Conservation (phyloP, 257 asterid genomes). For the Prunella vulgaris region DNA sequence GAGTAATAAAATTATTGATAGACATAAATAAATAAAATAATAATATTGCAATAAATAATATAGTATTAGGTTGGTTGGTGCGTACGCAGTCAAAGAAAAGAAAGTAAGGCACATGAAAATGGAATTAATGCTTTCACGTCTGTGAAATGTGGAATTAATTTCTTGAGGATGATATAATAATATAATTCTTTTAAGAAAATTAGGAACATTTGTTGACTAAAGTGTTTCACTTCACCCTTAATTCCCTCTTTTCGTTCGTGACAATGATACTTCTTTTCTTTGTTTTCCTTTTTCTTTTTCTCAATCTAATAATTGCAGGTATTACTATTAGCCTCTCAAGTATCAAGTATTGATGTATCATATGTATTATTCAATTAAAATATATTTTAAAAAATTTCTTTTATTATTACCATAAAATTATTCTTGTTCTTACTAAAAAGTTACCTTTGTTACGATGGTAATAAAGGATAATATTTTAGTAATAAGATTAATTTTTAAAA, state of each 20-base stretch:
- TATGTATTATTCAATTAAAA: too few species aligned
- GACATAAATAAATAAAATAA: neutral
- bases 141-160: neutral
- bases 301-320: neutral
- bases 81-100: slow-evolving; percentile 11
- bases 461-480: too few species aligned
- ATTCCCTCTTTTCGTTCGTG: neutral
- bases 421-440: too few species aligned
- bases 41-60: neutral
- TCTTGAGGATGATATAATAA: neutral
- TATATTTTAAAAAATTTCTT: too few species aligned
- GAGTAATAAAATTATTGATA: too few species aligned
- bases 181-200: neutral
- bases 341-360: too few species aligned
- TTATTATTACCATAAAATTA: too few species aligned
- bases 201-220: slow-evolving; percentile 24
- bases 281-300: neutral
- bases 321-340: too few species aligned
- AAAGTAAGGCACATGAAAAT: neutral
- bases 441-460: too few species aligned
- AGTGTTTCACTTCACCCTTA: neutral
- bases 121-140: slow-evolving; percentile 17
- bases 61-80: neutral
- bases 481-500: too few species aligned
- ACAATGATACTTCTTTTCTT: too few species aligned